Percentiles rank a stretch among this genome's conserved stretches.
These are phyloP conservation scores for Coemansia sp. DNA, from an alignment of 192 early-diverging fungal species.

Conservation along the genomic window DNA sequence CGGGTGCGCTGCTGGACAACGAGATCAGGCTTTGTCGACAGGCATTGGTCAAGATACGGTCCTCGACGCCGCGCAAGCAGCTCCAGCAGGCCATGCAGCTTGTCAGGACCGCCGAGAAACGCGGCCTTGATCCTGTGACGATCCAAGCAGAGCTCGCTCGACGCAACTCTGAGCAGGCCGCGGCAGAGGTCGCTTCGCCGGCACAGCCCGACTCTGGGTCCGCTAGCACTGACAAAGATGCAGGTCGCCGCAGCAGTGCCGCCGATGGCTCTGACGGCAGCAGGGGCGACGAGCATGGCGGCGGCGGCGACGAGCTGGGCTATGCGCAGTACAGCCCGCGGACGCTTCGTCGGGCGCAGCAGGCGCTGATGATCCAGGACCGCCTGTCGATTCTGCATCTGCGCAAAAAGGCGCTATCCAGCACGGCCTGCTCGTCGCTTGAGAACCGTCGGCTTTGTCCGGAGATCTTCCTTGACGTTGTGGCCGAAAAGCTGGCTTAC, in stretches of 20 bases:
- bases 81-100: conserved; percentile 82
- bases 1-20: conserved; percentile 70
- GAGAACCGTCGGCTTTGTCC: conserved; percentile 92
- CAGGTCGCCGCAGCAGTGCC: not conserved
- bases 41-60: conserved; percentile 68
- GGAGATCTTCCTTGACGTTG: conserved; percentile 86
- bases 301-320: conserved; percentile 53
- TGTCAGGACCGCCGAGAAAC: conserved; percentile 68
- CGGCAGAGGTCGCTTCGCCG: not conserved
- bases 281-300: not conserved
- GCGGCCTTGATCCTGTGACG: conserved; percentile 44
- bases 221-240: conserved; percentile 7
- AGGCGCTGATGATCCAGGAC: conserved; percentile 75
- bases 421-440: conserved; percentile 73
- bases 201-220: not conserved
- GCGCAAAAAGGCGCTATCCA: conserved; percentile 76
- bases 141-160: conserved; percentile 37
- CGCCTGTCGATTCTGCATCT: conserved; percentile 73
- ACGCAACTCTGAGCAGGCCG: conserved; percentile 26
- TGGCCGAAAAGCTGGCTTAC: conserved; percentile 92
- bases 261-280: not conserved
- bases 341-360: conserved; percentile 72
- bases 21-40: conserved; percentile 77
- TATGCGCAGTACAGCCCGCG: conserved; percentile 69
- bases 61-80: conserved; percentile 71